Base-by-base conservation (phyloP, 2,329 filamentous ascomycete genomes). In the Aureobasidium sp. region DNA sequence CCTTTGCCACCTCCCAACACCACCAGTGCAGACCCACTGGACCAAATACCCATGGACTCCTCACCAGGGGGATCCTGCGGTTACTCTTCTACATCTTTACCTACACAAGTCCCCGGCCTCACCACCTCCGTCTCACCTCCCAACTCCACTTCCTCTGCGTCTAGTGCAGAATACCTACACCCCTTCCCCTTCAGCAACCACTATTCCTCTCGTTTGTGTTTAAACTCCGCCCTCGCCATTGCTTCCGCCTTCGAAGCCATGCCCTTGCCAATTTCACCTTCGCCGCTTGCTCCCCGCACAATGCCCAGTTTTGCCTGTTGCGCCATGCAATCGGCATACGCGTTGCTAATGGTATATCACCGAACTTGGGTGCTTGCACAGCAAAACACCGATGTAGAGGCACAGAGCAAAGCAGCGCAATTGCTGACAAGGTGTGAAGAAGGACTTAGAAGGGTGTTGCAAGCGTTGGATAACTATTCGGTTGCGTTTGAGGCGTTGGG, bases 141-240 rank as follows among this genome's bases (percentile, higher is more conserved):
- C 13, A 37, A 37, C 34, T 37, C 34, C 3, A 27, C 10, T 13
- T 47, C 42, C 1, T 27, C 54, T 3, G 27, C 42, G 1, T 48
- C 32, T 8, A 49, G 34, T 9, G 16, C 44, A n/a, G 57, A 59
- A 2, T 41, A 59, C 29, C 10, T 50, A 4, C 57, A 59, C n/a
- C 25, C 57, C 10, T 73, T 78, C 47, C 78, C 78, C 15, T 81
- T 80, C 65, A 77, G 69, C 63, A 76, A 72, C 45, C 77, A 79
- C 61, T 72, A 76, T 45, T 81, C 79, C 15, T 75, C 79, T 27
- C 78, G 78, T 65, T 74, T 81, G 63, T 81, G 79, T 66, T 71
- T 81, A 36, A 77, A 76, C 50, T 76, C 79, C 8, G 78, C 79
- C 2, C 72, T 81, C 47, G 77, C 74, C 63, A 81, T 82, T 60